These are phyloP conservation scores for Angophora floribunda DNA, from an alignment of 345 rosid genomes.

Conservation along the genomic window DNA sequence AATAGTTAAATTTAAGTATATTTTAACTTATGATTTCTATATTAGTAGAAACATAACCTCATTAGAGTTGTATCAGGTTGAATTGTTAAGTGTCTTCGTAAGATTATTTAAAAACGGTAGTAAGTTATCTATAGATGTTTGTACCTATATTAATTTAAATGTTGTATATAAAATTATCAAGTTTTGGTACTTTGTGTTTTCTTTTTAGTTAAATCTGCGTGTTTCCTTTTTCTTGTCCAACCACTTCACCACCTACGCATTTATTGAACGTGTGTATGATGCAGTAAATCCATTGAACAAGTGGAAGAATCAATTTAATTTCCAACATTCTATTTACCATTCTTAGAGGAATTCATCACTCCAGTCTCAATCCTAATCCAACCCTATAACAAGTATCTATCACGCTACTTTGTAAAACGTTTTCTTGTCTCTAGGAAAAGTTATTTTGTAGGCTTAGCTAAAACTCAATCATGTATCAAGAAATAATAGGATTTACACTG, in stretches of 20 bases:
- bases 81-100: background rate
- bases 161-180: background rate
- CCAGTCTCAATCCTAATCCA: background rate
- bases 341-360: background rate
- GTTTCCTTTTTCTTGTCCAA: background rate
- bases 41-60: background rate
- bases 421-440: background rate
- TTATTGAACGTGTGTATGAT: background rate
- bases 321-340: background rate
- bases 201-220: background rate
- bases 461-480: background rate
- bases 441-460: background rate
- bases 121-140: background rate
- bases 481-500: background rate
- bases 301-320: background rate
- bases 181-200: background rate
- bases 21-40: background rate
- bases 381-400: background rate
- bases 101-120: background rate
- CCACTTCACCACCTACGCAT: background rate
- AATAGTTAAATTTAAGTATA: background rate
- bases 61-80: background rate
- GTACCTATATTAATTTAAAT: background rate
- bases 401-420: background rate
- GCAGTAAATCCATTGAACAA: background rate